These are phyloP conservation scores for Inga laurina DNA, from an alignment of 306 rosid species.

Conservation along the genomic window DNA sequence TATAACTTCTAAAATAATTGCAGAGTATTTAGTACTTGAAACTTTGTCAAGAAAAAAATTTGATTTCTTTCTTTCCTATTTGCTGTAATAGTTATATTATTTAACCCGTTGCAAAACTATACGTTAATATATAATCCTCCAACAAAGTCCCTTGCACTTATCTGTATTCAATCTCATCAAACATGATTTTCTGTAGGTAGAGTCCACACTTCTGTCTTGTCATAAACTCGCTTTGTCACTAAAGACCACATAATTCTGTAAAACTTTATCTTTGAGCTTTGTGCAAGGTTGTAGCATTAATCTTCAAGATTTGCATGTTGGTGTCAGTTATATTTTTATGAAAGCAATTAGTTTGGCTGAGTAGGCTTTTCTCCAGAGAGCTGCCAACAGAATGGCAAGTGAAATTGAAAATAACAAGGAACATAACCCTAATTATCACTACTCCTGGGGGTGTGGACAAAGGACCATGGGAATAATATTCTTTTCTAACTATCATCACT, in stretches of 20 bases:
- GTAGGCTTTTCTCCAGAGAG: constrained; percentile 20
- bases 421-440: neutral
- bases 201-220: neutral
- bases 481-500: neutral
- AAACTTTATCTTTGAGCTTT: neutral
- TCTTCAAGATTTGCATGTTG: constrained; percentile 4
- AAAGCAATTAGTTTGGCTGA: constrained; percentile 2
- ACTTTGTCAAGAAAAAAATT: neutral
- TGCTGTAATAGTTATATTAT: neutral
- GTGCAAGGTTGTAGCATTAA: neutral
- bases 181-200: neutral
- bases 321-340: constrained; percentile 19
- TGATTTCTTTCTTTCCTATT: neutral
- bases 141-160: neutral
- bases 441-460: constrained; percentile 10
- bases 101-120: neutral
- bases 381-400: neutral
- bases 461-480: constrained; percentile 9
- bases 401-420: neutral
- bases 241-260: neutral
- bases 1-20: constrained; percentile 8
- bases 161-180: neutral
- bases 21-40: constrained; percentile 16
- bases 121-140: neutral
- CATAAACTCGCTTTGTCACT: neutral